Conservation (phyloP, 2,329 filamentous ascomycete species). For the Monosporascus sp. region DNA sequence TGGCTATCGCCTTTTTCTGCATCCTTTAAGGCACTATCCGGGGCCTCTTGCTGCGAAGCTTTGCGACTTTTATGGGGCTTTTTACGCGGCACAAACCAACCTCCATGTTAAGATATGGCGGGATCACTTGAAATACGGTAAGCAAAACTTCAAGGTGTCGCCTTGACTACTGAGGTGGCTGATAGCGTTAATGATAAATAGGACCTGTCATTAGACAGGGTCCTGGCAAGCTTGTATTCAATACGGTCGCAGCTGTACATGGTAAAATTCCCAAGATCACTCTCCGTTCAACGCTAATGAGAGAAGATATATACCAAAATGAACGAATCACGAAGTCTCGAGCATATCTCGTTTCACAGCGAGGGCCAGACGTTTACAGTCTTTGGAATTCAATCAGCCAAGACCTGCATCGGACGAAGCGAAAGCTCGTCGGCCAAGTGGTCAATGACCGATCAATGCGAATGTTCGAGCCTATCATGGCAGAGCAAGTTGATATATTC, state of each 20-base stretch:
- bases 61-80: not conserved
- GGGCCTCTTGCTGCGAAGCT: not conserved
- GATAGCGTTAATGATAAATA: not conserved
- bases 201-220: constrained; percentile 3
- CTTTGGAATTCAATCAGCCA: constrained; percentile 5
- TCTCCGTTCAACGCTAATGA: not conserved
- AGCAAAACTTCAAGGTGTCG: not conserved
- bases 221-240: constrained; percentile 5
- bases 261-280: not conserved
- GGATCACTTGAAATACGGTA: not conserved
- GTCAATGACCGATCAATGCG: constrained; percentile 1
- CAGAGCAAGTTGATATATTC: constrained; percentile 1
- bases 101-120: not conserved
- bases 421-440: not conserved
- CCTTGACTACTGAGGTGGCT: not conserved
- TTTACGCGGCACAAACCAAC: not conserved
- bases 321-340: constrained; percentile 4
- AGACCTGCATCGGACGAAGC: constrained; percentile 2
- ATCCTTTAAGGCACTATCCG: not conserved
- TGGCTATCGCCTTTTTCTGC: not conserved
- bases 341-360: constrained; percentile 5
- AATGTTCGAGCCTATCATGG: constrained; percentile 2
- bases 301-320: constrained; percentile 8
- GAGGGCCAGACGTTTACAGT: not conserved
- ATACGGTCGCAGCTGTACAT: constrained; percentile 1